Evolutionary conservation across 1,139 yeast species (phyloP).

Genomic region (Waltiozyma solani): DNA sequence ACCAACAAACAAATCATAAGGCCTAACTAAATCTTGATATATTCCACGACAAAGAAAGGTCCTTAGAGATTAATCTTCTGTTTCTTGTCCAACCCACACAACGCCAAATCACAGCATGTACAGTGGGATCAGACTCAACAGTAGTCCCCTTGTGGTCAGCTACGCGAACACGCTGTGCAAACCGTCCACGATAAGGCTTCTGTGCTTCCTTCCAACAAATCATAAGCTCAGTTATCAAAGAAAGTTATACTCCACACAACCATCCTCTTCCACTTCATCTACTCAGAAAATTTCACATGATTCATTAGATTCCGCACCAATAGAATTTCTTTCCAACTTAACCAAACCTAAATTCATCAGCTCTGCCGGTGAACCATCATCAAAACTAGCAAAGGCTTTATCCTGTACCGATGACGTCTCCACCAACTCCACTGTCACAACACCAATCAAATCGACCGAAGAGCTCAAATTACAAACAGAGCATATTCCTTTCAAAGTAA

Average conservation of each 20-base stretch:
- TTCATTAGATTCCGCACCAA: slow-evolving; percentile 24
- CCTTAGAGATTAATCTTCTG: no score
- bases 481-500: slow-evolving; percentile 52
- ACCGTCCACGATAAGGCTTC: no score
- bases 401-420: slow-evolving; percentile 26
- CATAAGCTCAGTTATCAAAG: not conserved
- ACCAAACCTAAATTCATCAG: slow-evolving; percentile 8
- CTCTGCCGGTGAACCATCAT: slow-evolving; percentile 5
- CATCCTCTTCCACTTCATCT: not conserved
- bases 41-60: not conserved
- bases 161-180: no score
- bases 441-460: not conserved
- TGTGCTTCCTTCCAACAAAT: not conserved
- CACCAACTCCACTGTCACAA: not conserved
- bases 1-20: no score
- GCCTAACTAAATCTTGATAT: no score
- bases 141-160: no score
- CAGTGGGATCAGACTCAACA: no score
- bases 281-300: not conserved
- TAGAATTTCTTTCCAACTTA: slow-evolving; percentile 27
- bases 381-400: slow-evolving; percentile 20
- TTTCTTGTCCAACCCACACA: no score
- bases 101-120: no score
- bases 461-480: slow-evolving; percentile 9
- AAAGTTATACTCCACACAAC: not conserved